phyloP scores from a whole-genome alignment of 352 stramenopile species.

The Globisporangium orthogonon region DNA sequence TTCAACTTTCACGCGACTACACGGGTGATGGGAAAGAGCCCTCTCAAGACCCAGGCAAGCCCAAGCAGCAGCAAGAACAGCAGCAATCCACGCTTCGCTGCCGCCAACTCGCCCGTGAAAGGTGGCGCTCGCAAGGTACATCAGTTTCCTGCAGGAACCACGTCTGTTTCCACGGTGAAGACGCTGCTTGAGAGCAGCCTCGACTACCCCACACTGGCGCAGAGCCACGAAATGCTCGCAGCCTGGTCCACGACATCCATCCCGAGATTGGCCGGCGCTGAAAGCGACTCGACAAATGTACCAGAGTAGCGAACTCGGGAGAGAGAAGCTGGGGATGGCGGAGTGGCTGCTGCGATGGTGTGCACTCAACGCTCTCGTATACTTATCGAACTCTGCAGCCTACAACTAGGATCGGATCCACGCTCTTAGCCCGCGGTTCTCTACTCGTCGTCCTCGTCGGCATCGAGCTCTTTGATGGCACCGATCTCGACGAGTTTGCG shows the following conservation, averaged over 20 bases:
- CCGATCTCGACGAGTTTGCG: conserved; percentile 54
- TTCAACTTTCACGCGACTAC: conserved; percentile 31
- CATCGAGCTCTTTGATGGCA: conserved; percentile 38
- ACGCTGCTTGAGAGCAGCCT: neutral
- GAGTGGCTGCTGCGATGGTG: no score
- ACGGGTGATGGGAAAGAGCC: neutral
- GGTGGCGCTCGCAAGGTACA: neutral
- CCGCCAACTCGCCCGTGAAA: neutral
- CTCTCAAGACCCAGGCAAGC: conserved; percentile 12
- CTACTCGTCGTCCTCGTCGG: conserved; percentile 24
- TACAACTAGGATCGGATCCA: no score
- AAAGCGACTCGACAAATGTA: no score
- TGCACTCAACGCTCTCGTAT: no score
- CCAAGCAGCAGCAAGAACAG: conserved; percentile 1
- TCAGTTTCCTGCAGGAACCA: no score
- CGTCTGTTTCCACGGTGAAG: conserved; percentile 5
- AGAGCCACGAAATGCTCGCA: conserved; percentile 5
- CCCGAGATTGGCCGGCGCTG: conserved; percentile 1
- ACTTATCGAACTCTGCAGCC: no score
- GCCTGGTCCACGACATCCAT: conserved; percentile 13
- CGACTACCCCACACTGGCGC: neutral
- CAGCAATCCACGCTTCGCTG: neutral
- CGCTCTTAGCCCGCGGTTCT: neutral
- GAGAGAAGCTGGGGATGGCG: no score
- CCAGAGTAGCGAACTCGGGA: no score